These are phyloP conservation scores for Yarrowia osloensis DNA, from an alignment of 805 yeast genomes.

Conservation along the genomic window DNA sequence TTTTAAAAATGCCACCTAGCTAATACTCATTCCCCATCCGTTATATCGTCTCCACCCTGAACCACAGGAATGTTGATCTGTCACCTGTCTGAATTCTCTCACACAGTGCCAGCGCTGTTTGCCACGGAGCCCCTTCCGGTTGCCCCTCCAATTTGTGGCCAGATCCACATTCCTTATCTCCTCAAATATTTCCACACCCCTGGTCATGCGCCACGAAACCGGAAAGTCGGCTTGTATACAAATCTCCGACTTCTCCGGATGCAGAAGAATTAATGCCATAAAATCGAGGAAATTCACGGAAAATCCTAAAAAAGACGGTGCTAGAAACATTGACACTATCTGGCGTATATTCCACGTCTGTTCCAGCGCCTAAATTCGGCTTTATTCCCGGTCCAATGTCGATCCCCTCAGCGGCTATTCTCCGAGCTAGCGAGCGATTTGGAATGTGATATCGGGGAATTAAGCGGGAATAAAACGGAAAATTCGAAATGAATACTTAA, in stretches of 20 bases:
- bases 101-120: background rate
- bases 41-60: too few species aligned
- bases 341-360: background rate
- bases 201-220: background rate
- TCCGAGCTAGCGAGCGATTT: background rate
- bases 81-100: too few species aligned
- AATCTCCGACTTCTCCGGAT: background rate
- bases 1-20: too few species aligned
- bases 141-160: background rate
- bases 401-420: slow-evolving; percentile 6
- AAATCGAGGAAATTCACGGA: background rate
- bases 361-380: background rate
- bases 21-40: too few species aligned
- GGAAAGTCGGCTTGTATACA: background rate
- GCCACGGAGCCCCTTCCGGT: background rate
- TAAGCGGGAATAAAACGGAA: background rate
- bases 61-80: too few species aligned
- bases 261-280: background rate
- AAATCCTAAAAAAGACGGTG: background rate
- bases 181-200: background rate
- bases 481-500: background rate
- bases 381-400: background rate
- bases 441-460: background rate
- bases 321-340: background rate
- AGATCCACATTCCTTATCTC: background rate